Percentiles rank a stretch among this genome's conserved stretches.
These are phyloP conservation scores for Lolium multiflorum DNA, from an alignment of 176 grass and related monocot species.

Conservation along the genomic window DNA sequence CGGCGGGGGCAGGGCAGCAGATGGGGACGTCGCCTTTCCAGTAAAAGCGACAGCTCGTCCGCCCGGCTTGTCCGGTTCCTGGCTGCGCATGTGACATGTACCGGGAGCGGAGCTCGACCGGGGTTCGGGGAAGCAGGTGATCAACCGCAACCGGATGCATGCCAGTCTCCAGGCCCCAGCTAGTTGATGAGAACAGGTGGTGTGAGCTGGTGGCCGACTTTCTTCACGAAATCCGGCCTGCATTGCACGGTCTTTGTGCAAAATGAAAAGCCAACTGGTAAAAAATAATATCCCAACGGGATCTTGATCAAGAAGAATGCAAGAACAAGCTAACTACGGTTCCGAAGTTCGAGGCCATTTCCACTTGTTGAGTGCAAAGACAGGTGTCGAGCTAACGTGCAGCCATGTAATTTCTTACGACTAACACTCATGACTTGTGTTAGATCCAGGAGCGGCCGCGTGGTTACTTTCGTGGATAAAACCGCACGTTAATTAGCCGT, in stretches of 20 bases:
- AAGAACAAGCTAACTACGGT: neutral
- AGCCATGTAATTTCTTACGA: neutral
- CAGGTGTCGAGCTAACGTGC: neutral
- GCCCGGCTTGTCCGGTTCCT: neutral
- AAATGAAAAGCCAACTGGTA: neutral
- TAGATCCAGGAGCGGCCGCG: neutral
- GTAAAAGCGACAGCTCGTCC: conserved; percentile 33
- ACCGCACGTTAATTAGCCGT: neutral
- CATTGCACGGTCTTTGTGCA: too few species aligned
- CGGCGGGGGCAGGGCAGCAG: neutral
- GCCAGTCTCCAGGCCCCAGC: too few species aligned
- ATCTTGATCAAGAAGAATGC: neutral
- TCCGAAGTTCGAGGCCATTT: neutral
- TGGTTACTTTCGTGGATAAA: neutral
- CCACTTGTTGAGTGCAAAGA: neutral
- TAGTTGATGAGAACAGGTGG: neutral
- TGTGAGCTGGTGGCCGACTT: conserved; percentile 2
- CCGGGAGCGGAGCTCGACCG: neutral
- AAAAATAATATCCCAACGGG: too few species aligned
- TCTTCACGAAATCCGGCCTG: too few species aligned
- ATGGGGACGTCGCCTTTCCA: neutral
- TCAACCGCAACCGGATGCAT: neutral
- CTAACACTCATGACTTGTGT: neutral
- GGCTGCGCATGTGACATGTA: conserved; percentile 2
- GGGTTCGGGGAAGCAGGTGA: neutral